Evolutionary conservation across 345 rosid species (phyloP), one percentile per base, ranked within the genome.

Genomic region (Eucalyptus erythrocorys): DNA sequence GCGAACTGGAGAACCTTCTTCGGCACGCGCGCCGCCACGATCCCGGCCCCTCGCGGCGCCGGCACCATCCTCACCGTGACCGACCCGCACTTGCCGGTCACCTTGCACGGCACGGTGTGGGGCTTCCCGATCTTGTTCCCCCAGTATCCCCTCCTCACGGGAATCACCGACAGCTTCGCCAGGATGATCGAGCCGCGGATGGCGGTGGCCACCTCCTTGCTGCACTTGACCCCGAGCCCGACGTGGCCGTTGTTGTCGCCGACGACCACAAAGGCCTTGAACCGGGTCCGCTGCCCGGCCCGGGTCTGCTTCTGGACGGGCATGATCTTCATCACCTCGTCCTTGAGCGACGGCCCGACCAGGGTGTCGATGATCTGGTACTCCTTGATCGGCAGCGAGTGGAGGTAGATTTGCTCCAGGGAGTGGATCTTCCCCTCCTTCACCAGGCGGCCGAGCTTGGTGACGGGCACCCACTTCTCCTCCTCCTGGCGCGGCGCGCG

Each of bases 321-420:
- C 90, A 95, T 95, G 91, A 96, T 96, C 88, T 97, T 96, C 99
- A 97, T 97, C 85, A 97, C 99, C 94, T 97, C 99, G 21, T 97
- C 99, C 91, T 96, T 97, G 90, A 97, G 91, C 1, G 93, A 47
- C 2, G 97, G 97, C 27, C 96, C 97, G 2, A 94, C 93, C 48
- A 97, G 99, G 3, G 89, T 85, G 92, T 96, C 99, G 6, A 97
- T 49, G 91, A 97, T 97, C 91, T 97, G 99, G 76, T 96, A 89
- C 94, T 97, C 99, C 92, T 97, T 96, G 90, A 97, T 94, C 5
- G 98, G 99, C 7, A 97, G 95, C 0, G 90, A 89, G 61, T 89
- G 90, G 51, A 89, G 90, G 87, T 89, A 96, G 93, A 96, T 96
- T 86, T 95, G 96, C 90, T 97, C 99, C 0, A 97, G 87, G 66